phyloP scores from a whole-genome alignment of 176 grass and related monocot genomes.

The Oryza rufipogon region DNA sequence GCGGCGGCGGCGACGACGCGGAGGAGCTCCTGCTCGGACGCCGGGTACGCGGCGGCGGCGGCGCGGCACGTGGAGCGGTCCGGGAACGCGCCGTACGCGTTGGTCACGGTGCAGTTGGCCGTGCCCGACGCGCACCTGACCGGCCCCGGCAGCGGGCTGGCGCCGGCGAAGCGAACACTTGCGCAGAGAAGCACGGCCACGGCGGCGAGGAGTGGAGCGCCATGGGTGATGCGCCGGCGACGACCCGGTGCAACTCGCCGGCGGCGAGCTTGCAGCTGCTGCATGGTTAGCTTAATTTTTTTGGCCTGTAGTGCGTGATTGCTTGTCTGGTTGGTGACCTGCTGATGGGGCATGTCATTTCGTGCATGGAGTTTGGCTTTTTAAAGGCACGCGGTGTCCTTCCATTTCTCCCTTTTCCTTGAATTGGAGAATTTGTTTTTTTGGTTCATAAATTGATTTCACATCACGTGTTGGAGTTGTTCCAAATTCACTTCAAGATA shows the following conservation, averaged over 20 bases:
- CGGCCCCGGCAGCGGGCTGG: constrained; percentile 31
- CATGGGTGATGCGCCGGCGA: not conserved
- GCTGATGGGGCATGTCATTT: not conserved
- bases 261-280: no score
- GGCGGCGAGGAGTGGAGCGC: not conserved
- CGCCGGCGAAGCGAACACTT: not conserved
- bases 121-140: constrained; percentile 42
- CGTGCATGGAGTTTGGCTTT: not conserved
- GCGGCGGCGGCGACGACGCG: constrained; percentile 39
- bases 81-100: constrained; percentile 67
- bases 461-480: no score
- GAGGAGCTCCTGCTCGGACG: constrained; percentile 56
- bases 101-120: constrained; percentile 54
- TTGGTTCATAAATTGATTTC: no score
- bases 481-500: no score
- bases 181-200: not conserved
- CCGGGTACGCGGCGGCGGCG: constrained; percentile 43
- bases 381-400: no score
- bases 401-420: no score
- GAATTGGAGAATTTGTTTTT: no score
- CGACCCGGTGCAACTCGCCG: no score
- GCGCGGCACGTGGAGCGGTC: constrained; percentile 62
- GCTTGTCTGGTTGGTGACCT: no score
- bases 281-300: no score
- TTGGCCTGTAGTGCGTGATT: no score